phyloP scores from a whole-genome alignment of 2,329 filamentous ascomycete species.

The Paecilomyces fulvus region DNA sequence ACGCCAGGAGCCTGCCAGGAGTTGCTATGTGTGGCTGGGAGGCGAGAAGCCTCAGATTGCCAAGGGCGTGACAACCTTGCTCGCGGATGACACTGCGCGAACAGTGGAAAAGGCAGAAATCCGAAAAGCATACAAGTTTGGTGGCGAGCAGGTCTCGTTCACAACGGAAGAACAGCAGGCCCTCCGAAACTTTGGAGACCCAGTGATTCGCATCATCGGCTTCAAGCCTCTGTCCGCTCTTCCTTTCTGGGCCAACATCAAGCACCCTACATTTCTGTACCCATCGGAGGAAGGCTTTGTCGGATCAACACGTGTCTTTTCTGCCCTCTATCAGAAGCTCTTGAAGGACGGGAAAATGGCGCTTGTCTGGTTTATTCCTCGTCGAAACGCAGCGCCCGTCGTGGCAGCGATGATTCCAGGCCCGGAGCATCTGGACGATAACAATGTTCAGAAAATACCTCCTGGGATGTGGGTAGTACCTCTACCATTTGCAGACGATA shows the following conservation, averaged over 20 bases:
- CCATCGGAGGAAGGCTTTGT: constrained; percentile 84
- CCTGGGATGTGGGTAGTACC: constrained; percentile 83
- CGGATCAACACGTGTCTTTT: constrained; percentile 87
- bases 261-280: constrained; percentile 86
- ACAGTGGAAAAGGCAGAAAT: constrained; percentile 73
- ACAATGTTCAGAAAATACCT: constrained; percentile 62
- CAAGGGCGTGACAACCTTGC: constrained; percentile 60
- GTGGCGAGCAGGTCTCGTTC: constrained; percentile 81
- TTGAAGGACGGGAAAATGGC: constrained; percentile 70
- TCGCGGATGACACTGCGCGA: constrained; percentile 69
- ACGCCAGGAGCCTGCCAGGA: constrained; percentile 69
- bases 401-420: constrained; percentile 78
- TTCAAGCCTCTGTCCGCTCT: constrained; percentile 76
- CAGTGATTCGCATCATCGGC: constrained; percentile 79
- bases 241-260: constrained; percentile 74
- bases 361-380: constrained; percentile 81
- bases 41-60: constrained; percentile 81
- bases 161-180: constrained; percentile 71
- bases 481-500: constrained; percentile 81
- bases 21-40: constrained; percentile 78
- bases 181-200: constrained; percentile 71
- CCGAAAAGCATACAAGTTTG: constrained; percentile 92
- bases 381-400: constrained; percentile 68
- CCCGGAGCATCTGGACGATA: constrained; percentile 54
- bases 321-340: constrained; percentile 82